These are phyloP conservation scores for Xylaria venustula DNA, from an alignment of 495 filamentous ascomycete species.

Conservation along the genomic window DNA sequence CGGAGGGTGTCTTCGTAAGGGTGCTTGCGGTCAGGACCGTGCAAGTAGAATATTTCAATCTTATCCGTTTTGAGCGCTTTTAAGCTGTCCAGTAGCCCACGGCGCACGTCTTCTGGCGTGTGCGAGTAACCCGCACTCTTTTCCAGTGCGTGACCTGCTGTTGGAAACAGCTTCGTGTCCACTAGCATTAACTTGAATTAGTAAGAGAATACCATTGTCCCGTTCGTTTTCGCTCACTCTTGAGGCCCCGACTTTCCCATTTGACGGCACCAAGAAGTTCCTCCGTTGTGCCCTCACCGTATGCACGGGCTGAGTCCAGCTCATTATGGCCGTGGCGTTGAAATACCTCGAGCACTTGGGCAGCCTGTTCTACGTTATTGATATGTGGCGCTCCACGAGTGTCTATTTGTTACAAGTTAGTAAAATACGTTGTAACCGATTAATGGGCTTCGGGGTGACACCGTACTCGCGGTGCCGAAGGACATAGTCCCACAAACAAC, in stretches of 20 bases:
- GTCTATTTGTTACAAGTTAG: background rate
- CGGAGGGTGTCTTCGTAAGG: constrained; percentile 50
- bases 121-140: constrained; percentile 25
- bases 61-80: constrained; percentile 45
- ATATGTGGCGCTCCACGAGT: constrained; percentile 21
- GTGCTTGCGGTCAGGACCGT: constrained; percentile 46
- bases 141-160: constrained; percentile 7
- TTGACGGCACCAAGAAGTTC: constrained; percentile 44
- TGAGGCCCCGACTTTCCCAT: constrained; percentile 48
- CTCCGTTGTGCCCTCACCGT: constrained; percentile 52
- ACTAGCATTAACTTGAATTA: constrained; percentile 19
- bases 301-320: constrained; percentile 57
- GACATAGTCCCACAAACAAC: constrained; percentile 26
- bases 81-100: constrained; percentile 40
- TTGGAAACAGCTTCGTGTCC: constrained; percentile 54
- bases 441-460: background rate
- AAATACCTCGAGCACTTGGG: constrained; percentile 40
- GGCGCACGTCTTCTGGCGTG: constrained; percentile 36
- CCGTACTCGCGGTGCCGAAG: constrained; percentile 14
- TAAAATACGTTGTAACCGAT: background rate
- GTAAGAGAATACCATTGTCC: background rate
- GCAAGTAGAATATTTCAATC: constrained; percentile 54
- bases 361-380: constrained; percentile 36
- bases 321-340: constrained; percentile 55
- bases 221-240: constrained; percentile 13